Evolutionary conservation across 805 yeast genomes (phyloP), one percentile per base, ranked within the genome.

Genomic region (Suhomyces vadensis): DNA sequence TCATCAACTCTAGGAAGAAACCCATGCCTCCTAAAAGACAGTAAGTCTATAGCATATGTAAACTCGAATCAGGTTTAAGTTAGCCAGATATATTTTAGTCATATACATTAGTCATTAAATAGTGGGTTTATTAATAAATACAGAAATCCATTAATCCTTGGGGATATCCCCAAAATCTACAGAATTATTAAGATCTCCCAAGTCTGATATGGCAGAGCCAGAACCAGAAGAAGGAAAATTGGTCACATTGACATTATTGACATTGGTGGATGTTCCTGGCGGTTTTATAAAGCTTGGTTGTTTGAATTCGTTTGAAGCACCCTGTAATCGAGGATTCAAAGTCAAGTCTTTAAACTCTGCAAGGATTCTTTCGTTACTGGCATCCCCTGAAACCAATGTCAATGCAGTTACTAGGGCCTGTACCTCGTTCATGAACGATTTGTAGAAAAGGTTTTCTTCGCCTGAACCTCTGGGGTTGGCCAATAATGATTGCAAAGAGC

Each of bases 371-470:
- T 36, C 29, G 22, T 33, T 14, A 10, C 37, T 17, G 4, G 6
- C 17, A 13, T 39, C 42, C 21, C 11, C 43, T 8, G 53, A 46
- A 5, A 53, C 44, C 37, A 49, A 37, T 6, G 38, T 31, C 13
- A 49, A 37, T 3, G 53, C 63, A 2, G 40, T 9, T 10, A 47
- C 35, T 5, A 65, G 41, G 1, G 65, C 65, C 16, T 46, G 43
- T 6, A 53, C 47, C 39, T 65, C 70, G 26, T 63, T 55, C 7
- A 50, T 36, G 16, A 59, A 46, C 4, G 51, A 55, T 19, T 37
- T 23, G 24, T 42, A 46, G 11, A 52, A 42, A 21, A 41, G 48
- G 17, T 49, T 48, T 11, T 43, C 33, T 3, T 29, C 33, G 16
- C 21, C 16, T 5, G 20, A 17, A 14, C 22, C 29, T 14, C 11